A percentile compares a stretch with the other conserved stretches of the same genome.
Evolutionary conservation across 2,329 filamentous ascomycete species (phyloP).

Genomic region (Arthrocladium fulminans): DNA sequence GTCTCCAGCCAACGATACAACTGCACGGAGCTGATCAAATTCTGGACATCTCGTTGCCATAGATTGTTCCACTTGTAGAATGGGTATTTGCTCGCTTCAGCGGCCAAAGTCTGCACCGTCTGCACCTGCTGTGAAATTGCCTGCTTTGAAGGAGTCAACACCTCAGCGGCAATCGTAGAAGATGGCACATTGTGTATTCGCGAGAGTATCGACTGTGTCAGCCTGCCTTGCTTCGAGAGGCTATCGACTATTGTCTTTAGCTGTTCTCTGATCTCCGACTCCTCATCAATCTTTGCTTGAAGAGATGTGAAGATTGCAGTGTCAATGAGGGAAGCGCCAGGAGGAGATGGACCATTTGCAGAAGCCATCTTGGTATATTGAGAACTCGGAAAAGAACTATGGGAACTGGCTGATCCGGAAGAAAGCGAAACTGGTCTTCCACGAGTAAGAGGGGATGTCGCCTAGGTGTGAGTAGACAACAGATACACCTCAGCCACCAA

Average conservation of each 20-base stretch:
- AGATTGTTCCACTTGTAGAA: slow-evolving; percentile 97
- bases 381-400: no score
- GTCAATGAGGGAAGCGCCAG: slow-evolving; percentile 53
- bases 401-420: no score
- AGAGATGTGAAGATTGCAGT: slow-evolving; percentile 78
- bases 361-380: slow-evolving; percentile 7
- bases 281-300: slow-evolving; percentile 82
- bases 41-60: slow-evolving; percentile 79
- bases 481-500: no score
- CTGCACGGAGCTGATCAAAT: slow-evolving; percentile 68
- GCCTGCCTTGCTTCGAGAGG: slow-evolving; percentile 71
- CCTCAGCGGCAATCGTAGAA: slow-evolving; percentile 50
- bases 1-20: slow-evolving; percentile 46
- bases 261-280: slow-evolving; percentile 70
- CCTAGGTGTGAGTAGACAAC: no score
- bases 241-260: slow-evolving; percentile 71
- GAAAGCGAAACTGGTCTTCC: no score
- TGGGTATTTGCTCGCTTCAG: slow-evolving; percentile 71
- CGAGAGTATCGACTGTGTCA: slow-evolving; percentile 73
- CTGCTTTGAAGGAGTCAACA: slow-evolving; percentile 61
- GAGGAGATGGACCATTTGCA: slow-evolving; percentile 19
- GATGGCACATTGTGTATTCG: slow-evolving; percentile 81
- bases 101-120: slow-evolving; percentile 60
- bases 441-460: no score
- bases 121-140: slow-evolving; percentile 64